phyloP scores from a whole-genome alignment of 225 moss, liverwort and hornwort genomes.

The Polytrichum commune region DNA sequence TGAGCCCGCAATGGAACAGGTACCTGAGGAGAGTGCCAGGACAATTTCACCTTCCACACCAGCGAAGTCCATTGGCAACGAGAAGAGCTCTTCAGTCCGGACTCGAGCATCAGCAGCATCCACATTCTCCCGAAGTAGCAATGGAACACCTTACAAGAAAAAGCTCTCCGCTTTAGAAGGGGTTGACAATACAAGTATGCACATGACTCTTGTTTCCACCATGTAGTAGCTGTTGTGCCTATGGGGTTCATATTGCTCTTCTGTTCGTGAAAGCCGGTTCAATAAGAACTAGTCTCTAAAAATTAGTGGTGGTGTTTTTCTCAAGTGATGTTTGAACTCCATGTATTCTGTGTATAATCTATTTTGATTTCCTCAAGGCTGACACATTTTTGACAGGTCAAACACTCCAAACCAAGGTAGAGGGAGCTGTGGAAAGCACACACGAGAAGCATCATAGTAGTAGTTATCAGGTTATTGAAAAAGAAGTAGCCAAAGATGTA shows the following conservation, averaged over 20 bases:
- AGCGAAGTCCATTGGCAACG: conserved; percentile 24
- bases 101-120: conserved; percentile 12
- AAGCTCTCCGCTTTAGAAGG: conserved; percentile 21
- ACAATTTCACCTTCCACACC: conserved; percentile 31
- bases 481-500: conserved; percentile 3
- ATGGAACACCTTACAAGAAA: conserved; percentile 23
- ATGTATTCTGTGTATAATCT: background rate
- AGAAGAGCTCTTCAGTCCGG: conserved; percentile 11
- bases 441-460: conserved; percentile 10
- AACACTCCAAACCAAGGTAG: conserved; percentile 28
- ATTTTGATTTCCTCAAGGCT: background rate
- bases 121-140: conserved; percentile 12
- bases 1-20: conserved; percentile 17
- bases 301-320: background rate
- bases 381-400: conserved; percentile 18
- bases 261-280: background rate
- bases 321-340: background rate
- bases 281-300: background rate
- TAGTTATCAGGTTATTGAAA: conserved; percentile 4
- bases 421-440: conserved; percentile 13
- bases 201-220: background rate
- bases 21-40: conserved; percentile 13
- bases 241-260: background rate
- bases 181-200: conserved; percentile 36
- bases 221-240: background rate